Evolutionary conservation across 2,329 filamentous ascomycete species (phyloP), one percentile per base, ranked within the genome.

Genomic region (Neurospora sp.): DNA sequence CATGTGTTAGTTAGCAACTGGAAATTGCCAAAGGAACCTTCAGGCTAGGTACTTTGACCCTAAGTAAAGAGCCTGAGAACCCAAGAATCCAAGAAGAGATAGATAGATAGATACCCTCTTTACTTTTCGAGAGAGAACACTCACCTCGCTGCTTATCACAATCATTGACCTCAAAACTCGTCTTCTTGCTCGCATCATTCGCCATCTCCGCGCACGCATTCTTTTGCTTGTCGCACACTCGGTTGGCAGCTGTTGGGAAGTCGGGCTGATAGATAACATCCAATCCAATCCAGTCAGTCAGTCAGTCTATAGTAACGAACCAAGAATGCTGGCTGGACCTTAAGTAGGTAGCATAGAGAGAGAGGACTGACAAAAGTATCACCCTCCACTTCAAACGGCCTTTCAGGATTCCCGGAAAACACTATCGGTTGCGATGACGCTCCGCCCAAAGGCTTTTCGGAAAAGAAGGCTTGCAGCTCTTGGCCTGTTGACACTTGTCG

Each of bases 211-310:
- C 80, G 71, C 84, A 86, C 19, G 75, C 76, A 73, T 86, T 85
- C 75, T 83, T 81, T 75, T 86, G 84, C 73, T 82, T 82, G 73
- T 84, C 82, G 76, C 84, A 86, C 1, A 82, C 79, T 28, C 82
- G 78, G 69, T 80, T 78, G 6, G 80, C 79, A 0, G 84, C 84
- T 10, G 79, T 77, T 33, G 74, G 39, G 74, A 82, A 85, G 75
- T 83, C 80, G 69, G 77, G 74, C 82, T 36, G 33, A 36, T 36
- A 7, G 33, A 33, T 33, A 33, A 1, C 23, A 28, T n/a, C n/a
- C n/a, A n/a, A 28, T 33, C 33, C 33, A 33, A 33, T 33, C 33
- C 33, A 36, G 5, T 36, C 33, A 36, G 33, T 33, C 33, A 33
- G 33, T 36, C 33, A 36, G 33, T 36, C 1, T 33, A 33, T 33